These are phyloP conservation scores for Cydonia oblonga DNA, from an alignment of 331 rosid genomes.

Conservation along the genomic window DNA sequence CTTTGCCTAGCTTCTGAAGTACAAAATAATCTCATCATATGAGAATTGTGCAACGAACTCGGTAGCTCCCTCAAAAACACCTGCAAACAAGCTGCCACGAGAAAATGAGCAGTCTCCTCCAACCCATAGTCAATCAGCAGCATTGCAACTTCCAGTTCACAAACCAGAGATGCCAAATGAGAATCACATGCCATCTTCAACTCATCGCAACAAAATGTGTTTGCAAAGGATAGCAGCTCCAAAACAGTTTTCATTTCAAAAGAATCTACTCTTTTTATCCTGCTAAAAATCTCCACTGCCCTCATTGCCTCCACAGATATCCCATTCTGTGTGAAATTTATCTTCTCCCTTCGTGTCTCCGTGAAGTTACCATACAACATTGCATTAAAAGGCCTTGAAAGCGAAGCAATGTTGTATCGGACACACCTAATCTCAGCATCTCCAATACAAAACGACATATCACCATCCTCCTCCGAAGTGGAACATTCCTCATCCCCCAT, in stretches of 20 bases:
- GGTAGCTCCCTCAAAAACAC: slow-evolving; percentile 77
- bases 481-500: slow-evolving; percentile 36
- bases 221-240: slow-evolving; percentile 54
- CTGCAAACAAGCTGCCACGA: slow-evolving; percentile 86
- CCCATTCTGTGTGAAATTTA: slow-evolving; percentile 54
- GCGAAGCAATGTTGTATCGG: slow-evolving; percentile 49
- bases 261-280: slow-evolving; percentile 41
- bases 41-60: slow-evolving; percentile 28
- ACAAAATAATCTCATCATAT: slow-evolving; percentile 47
- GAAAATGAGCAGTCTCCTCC: slow-evolving; percentile 60
- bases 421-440: slow-evolving; percentile 56
- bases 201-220: slow-evolving; percentile 74
- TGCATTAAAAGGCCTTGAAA: slow-evolving; percentile 55
- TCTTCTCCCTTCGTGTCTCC: slow-evolving; percentile 58
- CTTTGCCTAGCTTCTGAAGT: slow-evolving; percentile 57
- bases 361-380: slow-evolving; percentile 73
- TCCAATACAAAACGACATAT: slow-evolving; percentile 60
- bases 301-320: slow-evolving; percentile 51
- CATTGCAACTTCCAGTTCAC: slow-evolving; percentile 50
- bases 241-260: slow-evolving; percentile 38
- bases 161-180: slow-evolving; percentile 52
- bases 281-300: slow-evolving; percentile 57
- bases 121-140: slow-evolving; percentile 60
- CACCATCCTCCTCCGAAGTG: slow-evolving; percentile 42
- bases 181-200: slow-evolving; percentile 64